Conservation (phyloP, 495 filamentous ascomycete species). For the Platismatia glauca region DNA sequence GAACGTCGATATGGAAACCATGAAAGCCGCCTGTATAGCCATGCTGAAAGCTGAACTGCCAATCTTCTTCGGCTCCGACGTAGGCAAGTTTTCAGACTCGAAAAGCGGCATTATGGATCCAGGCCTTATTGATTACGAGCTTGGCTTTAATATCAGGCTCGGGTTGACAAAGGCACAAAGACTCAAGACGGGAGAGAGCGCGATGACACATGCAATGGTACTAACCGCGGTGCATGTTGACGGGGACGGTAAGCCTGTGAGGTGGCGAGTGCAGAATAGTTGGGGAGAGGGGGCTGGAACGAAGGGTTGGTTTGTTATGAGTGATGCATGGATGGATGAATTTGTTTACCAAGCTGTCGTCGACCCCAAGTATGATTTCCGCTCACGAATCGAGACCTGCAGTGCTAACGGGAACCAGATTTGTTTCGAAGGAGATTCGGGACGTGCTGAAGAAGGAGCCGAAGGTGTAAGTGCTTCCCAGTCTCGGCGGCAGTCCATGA, state of each 20-base stretch:
- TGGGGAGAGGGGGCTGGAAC: constrained; percentile 62
- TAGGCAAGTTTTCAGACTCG: constrained; percentile 66
- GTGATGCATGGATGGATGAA: constrained; percentile 77
- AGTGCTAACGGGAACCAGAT: constrained; percentile 69
- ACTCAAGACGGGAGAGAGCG: constrained; percentile 58
- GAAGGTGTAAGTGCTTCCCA: constrained; percentile 34
- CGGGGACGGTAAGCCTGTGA: constrained; percentile 49
- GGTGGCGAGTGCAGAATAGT: constrained; percentile 80
- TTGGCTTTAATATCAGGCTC: constrained; percentile 67
- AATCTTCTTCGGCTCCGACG: constrained; percentile 82
- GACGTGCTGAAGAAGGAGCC: constrained; percentile 62
- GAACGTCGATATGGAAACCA: constrained; percentile 63
- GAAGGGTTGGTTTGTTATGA: constrained; percentile 82
- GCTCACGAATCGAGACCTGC: constrained; percentile 22
- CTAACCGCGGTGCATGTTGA: constrained; percentile 73
- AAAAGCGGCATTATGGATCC: constrained; percentile 67
- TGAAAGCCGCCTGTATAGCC: constrained; percentile 62
- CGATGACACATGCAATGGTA: constrained; percentile 90
- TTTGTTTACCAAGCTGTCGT: constrained; percentile 85
- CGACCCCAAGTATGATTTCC: constrained; percentile 42
- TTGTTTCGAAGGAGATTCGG: constrained; percentile 54
- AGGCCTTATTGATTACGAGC: constrained; percentile 59
- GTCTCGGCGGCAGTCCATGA: too few relatives aligned
- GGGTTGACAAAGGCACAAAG: constrained; percentile 65
- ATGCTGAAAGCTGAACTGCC: constrained; percentile 70